Conservation (phyloP, 1,139 yeast genomes). For the Yamadazyma atlantica region DNA sequence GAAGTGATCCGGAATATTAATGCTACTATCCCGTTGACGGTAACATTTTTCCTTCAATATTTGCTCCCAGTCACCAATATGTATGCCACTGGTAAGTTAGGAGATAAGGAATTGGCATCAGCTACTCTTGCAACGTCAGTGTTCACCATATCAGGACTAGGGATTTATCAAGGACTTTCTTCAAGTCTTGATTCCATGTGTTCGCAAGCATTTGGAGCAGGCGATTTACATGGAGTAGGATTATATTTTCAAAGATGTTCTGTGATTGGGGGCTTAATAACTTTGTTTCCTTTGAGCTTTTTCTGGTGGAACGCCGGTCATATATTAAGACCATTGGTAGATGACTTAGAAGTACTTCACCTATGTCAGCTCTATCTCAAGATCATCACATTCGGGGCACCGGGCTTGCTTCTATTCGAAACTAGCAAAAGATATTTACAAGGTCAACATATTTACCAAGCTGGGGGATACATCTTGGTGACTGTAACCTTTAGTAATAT, state of each 20-base stretch:
- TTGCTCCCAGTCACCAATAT: conserved; percentile 45
- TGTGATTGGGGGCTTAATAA: conserved; percentile 32
- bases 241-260: conserved; percentile 33
- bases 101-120: conserved; percentile 41
- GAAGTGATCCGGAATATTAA: conserved; percentile 4
- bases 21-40: conserved; percentile 40
- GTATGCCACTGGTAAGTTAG: conserved; percentile 46
- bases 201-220: conserved; percentile 46
- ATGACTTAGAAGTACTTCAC: conserved; percentile 25
- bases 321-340: conserved; percentile 22
- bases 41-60: conserved; percentile 48
- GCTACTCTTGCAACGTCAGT: conserved; percentile 46
- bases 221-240: conserved; percentile 29
- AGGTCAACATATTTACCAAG: conserved; percentile 36
- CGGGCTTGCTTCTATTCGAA: conserved; percentile 34
- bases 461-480: conserved; percentile 32
- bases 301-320: conserved; percentile 37
- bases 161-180: conserved; percentile 50
- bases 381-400: conserved; percentile 26
- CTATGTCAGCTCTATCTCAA: conserved; percentile 30
- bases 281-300: conserved; percentile 27
- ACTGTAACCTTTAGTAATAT: conserved; percentile 34
- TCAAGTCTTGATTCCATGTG: conserved; percentile 50
- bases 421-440: conserved; percentile 38
- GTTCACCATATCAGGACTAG: conserved; percentile 41